phyloP scores from a whole-genome alignment of 306 rosid genomes.

The Quercus mongolica region DNA sequence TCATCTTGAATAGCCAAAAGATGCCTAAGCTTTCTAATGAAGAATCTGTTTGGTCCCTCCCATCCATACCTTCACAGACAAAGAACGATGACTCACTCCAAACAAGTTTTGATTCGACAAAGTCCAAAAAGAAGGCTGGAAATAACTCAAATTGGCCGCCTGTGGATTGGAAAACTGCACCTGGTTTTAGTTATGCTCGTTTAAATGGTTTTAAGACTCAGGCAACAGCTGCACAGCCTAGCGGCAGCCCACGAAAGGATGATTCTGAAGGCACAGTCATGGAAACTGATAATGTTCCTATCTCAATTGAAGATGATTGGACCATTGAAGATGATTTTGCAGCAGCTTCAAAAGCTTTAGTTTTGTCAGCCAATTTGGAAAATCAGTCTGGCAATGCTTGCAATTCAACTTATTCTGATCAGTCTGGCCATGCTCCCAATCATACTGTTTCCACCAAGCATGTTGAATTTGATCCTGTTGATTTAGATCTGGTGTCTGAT shows the following conservation, averaged over 20 bases:
- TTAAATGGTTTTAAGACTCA: slow-evolving; percentile 53
- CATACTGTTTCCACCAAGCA: slow-evolving; percentile 19
- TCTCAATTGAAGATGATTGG: slow-evolving; percentile 43
- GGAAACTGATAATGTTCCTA: slow-evolving; percentile 35
- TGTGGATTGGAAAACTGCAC: slow-evolving; percentile 83
- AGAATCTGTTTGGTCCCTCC: slow-evolving; percentile 73
- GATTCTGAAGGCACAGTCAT: slow-evolving; percentile 24
- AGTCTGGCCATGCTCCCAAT: slow-evolving; percentile 20
- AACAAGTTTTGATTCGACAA: slow-evolving; percentile 24
- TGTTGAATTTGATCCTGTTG: slow-evolving; percentile 22
- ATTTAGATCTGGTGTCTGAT: slow-evolving; percentile 22
- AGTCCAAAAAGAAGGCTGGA: slow-evolving; percentile 38
- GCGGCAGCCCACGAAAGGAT: slow-evolving; percentile 25
- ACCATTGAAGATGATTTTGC: slow-evolving; percentile 33
- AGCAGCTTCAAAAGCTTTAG: slow-evolving; percentile 29
- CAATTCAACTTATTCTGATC: not conserved
- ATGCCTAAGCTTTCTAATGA: slow-evolving; percentile 61
- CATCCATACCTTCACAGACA: slow-evolving; percentile 24
- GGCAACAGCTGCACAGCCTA: slow-evolving; percentile 30
- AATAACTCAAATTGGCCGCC: slow-evolving; percentile 64
- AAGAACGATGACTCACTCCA: slow-evolving; percentile 31
- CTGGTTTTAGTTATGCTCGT: slow-evolving; percentile 66
- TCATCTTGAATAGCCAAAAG: slow-evolving; percentile 68
- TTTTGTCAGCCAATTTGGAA: slow-evolving; percentile 35
- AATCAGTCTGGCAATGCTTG: slow-evolving; percentile 17